Evolutionary conservation across 352 stramenopile species (phyloP), one percentile per base, ranked within the genome.

Genomic region (Globisporangium splendens): DNA sequence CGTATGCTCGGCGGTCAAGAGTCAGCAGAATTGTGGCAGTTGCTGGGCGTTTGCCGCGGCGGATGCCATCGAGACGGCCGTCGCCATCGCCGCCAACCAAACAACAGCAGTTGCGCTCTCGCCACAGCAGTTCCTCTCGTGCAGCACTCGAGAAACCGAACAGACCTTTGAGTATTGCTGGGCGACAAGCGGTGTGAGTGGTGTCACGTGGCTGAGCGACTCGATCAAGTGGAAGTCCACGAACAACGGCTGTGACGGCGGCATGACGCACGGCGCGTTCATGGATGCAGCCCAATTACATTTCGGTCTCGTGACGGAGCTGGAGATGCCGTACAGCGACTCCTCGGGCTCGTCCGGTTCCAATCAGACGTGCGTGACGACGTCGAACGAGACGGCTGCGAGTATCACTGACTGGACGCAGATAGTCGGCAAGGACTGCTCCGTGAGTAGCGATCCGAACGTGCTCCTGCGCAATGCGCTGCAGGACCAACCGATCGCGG

Each of bases 191-290:
- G 70, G 73, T 10, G 73, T 79, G 12, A 59, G 49, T 13, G 77
- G 78, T 0, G 76, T 77, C 2, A 63, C 71, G 13, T 93, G 83
- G 83, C 67, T 93, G 28, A 60, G 73, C 12, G 62, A 73, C 17
- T 64, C 70, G 54, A 89, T 91, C 53, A 88, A 75, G 56, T 93
- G 83, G 83, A 81, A 89, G 54, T 89, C 80, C 10, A 68, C 68
- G 38, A 93, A 93, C 67, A 61, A 89, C 21, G 80, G 79, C n/a
- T 93, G 83, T 28, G 78, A 89, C 39, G 83, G 83, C 57, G 83
- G 83, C 21, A 93, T 93, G 83, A 93, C 83, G 14, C 83, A 93
- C 56, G 82, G 82, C 12, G 83, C 83, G 21, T 88, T 93, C 57
- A 81, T 85, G 46, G 83, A 93, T 44, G 80, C 83, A 0, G 80